A percentile compares a stretch with the other conserved stretches of the same genome.
phyloP scores from a whole-genome alignment of 2,329 filamentous ascomycete species.

The Tolypocladium tundrense region DNA sequence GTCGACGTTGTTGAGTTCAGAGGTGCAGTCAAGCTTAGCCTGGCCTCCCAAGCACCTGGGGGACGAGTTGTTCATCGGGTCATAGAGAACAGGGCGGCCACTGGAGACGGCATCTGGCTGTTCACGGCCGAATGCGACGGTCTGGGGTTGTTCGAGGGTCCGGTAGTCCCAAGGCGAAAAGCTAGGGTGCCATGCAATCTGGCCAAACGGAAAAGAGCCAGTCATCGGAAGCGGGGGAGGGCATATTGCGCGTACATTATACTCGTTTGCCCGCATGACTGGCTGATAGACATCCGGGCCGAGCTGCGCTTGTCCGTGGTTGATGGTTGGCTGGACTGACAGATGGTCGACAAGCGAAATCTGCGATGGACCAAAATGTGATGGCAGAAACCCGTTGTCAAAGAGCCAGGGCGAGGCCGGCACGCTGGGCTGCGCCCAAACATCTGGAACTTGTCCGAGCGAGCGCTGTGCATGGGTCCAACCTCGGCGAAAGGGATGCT shows the following conservation, averaged over 20 bases:
- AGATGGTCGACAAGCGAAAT: background rate
- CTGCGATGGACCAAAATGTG: background rate
- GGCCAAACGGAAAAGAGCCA: constrained; percentile 19
- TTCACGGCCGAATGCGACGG: background rate
- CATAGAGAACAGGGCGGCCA: background rate
- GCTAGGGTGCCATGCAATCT: constrained; percentile 11
- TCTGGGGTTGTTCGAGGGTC: background rate
- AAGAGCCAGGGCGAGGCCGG: background rate
- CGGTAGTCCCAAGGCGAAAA: constrained; percentile 5
- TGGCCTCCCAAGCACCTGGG: background rate
- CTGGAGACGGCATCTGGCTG: background rate
- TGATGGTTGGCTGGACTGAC: constrained; percentile 6
- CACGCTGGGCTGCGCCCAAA: background rate
- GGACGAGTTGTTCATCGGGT: background rate
- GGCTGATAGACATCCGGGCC: constrained; percentile 16
- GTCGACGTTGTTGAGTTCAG: background rate
- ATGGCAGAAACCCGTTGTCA: background rate
- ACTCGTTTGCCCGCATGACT: constrained; percentile 23
- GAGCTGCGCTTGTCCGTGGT: constrained; percentile 8
- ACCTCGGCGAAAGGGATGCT: background rate
- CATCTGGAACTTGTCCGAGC: background rate
- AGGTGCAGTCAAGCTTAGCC: background rate
- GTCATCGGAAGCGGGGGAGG: constrained; percentile 21
- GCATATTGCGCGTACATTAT: constrained; percentile 27
- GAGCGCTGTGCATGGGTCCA: background rate